These are phyloP conservation scores for Benincasa hispida DNA, from an alignment of 306 rosid species.

Conservation along the genomic window DNA sequence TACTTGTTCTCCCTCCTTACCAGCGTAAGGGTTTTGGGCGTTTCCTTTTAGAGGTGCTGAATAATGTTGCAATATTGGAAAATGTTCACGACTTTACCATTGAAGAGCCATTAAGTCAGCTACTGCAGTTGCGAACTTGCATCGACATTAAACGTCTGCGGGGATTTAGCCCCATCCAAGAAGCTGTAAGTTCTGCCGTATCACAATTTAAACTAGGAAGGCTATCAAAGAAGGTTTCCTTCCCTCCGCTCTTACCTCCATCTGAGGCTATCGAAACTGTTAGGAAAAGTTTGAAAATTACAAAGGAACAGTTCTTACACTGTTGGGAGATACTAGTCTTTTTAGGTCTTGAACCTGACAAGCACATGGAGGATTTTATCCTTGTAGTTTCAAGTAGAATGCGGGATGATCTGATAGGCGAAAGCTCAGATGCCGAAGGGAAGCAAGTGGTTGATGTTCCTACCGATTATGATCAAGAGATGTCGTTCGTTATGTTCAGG, in stretches of 20 bases:
- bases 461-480: constrained; percentile 33
- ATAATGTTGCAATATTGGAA: constrained; percentile 55
- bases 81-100: constrained; percentile 65
- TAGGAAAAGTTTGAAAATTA: constrained; percentile 54
- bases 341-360: constrained; percentile 54
- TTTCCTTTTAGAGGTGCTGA: constrained; percentile 57
- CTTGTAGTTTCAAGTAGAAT: constrained; percentile 47
- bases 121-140: constrained; percentile 73
- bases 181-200: constrained; percentile 37
- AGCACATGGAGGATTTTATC: constrained; percentile 53
- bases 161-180: constrained; percentile 38
- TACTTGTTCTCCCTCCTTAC: constrained; percentile 69
- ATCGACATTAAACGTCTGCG: constrained; percentile 54
- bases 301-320: constrained; percentile 69
- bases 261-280: constrained; percentile 41
- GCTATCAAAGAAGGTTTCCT: constrained; percentile 51
- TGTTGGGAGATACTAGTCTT: constrained; percentile 91
- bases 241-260: constrained; percentile 51
- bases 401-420: constrained; percentile 72
- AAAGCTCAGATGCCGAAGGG: constrained; percentile 52
- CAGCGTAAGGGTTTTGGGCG: constrained; percentile 86
- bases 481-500: constrained; percentile 67
- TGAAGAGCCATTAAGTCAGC: constrained; percentile 82
- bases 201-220: constrained; percentile 47
- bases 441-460: constrained; percentile 57